Evolutionary conservation across 2,329 filamentous ascomycete species (phyloP).

Genomic region (Diaporthe amygdali): DNA sequence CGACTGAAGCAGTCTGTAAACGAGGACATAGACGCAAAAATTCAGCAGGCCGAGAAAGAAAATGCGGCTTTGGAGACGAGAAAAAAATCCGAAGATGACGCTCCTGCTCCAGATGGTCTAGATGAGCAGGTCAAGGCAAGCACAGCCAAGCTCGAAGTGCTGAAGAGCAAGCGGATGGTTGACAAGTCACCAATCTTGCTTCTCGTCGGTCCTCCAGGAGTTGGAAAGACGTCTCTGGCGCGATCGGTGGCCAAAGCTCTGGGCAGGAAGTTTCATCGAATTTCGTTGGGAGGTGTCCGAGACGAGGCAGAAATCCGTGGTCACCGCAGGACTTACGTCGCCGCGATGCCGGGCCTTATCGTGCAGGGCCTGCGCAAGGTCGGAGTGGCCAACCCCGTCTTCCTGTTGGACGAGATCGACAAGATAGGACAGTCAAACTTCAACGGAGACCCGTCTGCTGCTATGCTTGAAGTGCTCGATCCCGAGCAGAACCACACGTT

Average conservation of each 20-base stretch:
- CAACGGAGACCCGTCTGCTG: slow-evolving; percentile 93
- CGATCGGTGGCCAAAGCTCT: slow-evolving; percentile 91
- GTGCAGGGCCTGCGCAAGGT: slow-evolving; percentile 95
- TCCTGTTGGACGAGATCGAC: slow-evolving; percentile 96
- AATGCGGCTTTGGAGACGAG: slow-evolving; percentile 49
- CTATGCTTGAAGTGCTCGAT: slow-evolving; percentile 97
- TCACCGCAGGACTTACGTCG: slow-evolving; percentile 93
- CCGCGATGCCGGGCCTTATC: slow-evolving; percentile 96
- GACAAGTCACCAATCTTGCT: slow-evolving; percentile 97
- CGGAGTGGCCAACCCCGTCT: slow-evolving; percentile 92
- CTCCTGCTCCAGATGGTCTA: not conserved
- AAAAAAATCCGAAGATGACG: slow-evolving; percentile 31
- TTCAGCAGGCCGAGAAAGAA: slow-evolving; percentile 69
- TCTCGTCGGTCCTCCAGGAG: slow-evolving; percentile 89
- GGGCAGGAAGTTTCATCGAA: slow-evolving; percentile 94
- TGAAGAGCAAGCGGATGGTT: slow-evolving; percentile 82
- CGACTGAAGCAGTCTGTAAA: slow-evolving; percentile 94
- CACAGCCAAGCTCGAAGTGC: slow-evolving; percentile 72
- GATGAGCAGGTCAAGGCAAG: slow-evolving; percentile 46
- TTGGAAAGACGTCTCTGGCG: slow-evolving; percentile 94
- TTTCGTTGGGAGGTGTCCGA: slow-evolving; percentile 92
- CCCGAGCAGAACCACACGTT: slow-evolving; percentile 97
- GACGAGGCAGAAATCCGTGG: slow-evolving; percentile 98
- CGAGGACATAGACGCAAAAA: slow-evolving; percentile 79
- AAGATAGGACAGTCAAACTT: slow-evolving; percentile 91